Evolutionary conservation across 805 yeast species (phyloP).

Genomic region (Ogataea minuta): DNA sequence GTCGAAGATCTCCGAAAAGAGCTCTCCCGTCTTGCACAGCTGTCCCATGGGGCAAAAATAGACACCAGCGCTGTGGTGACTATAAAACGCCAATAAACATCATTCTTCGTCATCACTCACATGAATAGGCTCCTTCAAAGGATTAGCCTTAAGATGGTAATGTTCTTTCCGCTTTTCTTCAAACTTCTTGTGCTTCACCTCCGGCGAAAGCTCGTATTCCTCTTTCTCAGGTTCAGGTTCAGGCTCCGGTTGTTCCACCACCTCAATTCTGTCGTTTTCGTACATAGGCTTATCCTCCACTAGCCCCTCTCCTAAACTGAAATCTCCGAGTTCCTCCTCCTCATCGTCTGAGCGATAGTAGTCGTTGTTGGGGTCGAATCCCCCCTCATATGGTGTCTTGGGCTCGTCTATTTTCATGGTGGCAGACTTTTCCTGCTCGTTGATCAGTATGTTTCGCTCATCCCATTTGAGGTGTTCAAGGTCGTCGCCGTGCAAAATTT

Average conservation of each 20-base stretch:
- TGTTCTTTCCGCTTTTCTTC: constrained; percentile 80
- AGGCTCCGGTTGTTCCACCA: constrained; percentile 14
- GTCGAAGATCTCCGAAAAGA: constrained; percentile 21
- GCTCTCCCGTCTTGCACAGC: constrained; percentile 15
- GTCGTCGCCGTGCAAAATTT: constrained; percentile 21
- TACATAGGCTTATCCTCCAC: constrained; percentile 17
- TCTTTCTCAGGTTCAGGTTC: constrained; percentile 30
- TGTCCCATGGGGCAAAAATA: constrained; percentile 12
- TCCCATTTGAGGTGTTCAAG: constrained; percentile 75
- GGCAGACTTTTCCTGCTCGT: constrained; percentile 70
- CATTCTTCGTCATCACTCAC: constrained; percentile 32
- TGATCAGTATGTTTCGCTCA: constrained; percentile 66
- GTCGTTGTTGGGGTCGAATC: constrained; percentile 78
- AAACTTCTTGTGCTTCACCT: constrained; percentile 62
- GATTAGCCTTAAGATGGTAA: constrained; percentile 59
- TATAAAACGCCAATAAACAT: constrained; percentile 15
- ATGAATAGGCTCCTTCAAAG: constrained; percentile 43
- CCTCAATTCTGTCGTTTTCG: constrained; percentile 20
- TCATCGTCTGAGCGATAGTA: constrained; percentile 73
- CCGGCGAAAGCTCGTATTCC: constrained; percentile 46
- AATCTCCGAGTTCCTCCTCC: constrained; percentile 36
- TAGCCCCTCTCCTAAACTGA: constrained; percentile 36
- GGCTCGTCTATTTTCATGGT: constrained; percentile 91
- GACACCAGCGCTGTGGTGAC: constrained; percentile 5
- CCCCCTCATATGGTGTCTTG: constrained; percentile 92